phyloP scores from a whole-genome alignment of 1,284 basidiomycete genomes.

The Pseudozyma hubeiensis region DNA sequence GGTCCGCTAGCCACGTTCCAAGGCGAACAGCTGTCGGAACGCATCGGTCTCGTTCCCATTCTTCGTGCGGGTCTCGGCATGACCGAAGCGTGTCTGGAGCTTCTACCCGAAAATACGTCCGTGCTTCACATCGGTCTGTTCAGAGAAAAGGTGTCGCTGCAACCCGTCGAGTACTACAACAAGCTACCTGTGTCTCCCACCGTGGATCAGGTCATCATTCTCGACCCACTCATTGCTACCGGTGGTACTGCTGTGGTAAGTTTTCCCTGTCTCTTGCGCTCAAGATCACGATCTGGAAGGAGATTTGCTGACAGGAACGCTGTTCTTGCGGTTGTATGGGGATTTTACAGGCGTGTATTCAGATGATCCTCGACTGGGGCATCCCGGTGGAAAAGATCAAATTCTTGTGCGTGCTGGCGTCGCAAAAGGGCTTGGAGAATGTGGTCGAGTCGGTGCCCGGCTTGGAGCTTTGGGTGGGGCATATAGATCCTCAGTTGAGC shows the following conservation, averaged over 20 bases:
- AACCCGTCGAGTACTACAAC: slow-evolving; percentile 79
- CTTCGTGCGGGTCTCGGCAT: slow-evolving; percentile 93
- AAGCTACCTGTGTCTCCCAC: slow-evolving; percentile 79
- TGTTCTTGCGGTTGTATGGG: not conserved
- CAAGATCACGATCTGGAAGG: not conserved
- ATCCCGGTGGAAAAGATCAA: slow-evolving; percentile 75
- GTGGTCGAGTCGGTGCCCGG: slow-evolving; percentile 79
- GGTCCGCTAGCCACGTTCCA: slow-evolving; percentile 55
- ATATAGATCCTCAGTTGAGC: slow-evolving; percentile 58
- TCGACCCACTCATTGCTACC: slow-evolving; percentile 90
- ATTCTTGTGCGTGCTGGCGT: slow-evolving; percentile 84
- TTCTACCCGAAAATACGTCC: slow-evolving; percentile 82
- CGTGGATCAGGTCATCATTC: slow-evolving; percentile 83
- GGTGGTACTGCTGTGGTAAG: slow-evolving; percentile 85
- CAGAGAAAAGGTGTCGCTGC: slow-evolving; percentile 87
- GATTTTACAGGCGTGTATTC: slow-evolving; percentile 55
- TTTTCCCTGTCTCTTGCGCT: not conserved
- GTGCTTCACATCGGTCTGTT: slow-evolving; percentile 92
- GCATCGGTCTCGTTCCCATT: slow-evolving; percentile 88
- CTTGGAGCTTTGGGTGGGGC: slow-evolving; percentile 76
- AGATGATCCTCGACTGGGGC: slow-evolving; percentile 67
- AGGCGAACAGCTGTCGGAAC: slow-evolving; percentile 69
- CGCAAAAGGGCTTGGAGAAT: slow-evolving; percentile 78
- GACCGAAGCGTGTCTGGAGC: slow-evolving; percentile 81
- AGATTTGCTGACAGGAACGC: not conserved